Conservation (phyloP, 2,329 filamentous ascomycete genomes). For the Basipetospora chlamydospora region DNA sequence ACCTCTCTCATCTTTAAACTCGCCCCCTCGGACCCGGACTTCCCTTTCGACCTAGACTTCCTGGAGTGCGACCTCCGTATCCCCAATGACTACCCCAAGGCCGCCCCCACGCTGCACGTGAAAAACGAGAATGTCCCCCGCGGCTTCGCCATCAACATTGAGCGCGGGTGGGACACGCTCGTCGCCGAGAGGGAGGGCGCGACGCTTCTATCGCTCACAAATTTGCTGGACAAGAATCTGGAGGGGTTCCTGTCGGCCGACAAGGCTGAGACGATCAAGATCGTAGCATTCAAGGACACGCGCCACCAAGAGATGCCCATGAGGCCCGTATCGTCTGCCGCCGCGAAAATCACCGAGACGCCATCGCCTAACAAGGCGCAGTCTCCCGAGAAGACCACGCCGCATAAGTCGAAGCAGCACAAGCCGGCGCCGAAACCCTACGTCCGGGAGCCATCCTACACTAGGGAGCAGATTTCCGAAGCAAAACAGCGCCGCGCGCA, state of each 20-base stretch:
- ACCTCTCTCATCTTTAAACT: constrained; percentile 50
- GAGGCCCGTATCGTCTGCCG: neutral
- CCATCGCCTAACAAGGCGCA: too few relatives aligned
- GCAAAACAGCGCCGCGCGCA: constrained; percentile 49
- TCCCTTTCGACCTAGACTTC: constrained; percentile 60
- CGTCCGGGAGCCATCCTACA: constrained; percentile 33
- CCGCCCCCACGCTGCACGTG: constrained; percentile 44
- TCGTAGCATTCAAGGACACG: constrained; percentile 46
- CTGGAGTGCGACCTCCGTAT: constrained; percentile 55
- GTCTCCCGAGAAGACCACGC: neutral
- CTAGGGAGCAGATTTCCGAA: constrained; percentile 41
- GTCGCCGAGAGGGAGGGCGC: constrained; percentile 36
- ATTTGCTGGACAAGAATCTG: constrained; percentile 57
- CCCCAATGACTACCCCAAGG: constrained; percentile 46
- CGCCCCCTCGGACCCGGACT: constrained; percentile 66
- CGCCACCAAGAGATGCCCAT: constrained; percentile 29
- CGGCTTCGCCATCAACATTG: constrained; percentile 63
- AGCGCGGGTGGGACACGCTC: constrained; percentile 56
- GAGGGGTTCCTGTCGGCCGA: constrained; percentile 55
- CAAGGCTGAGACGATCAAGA: constrained; percentile 58
- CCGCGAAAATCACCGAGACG: neutral
- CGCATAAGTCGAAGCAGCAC: constrained; percentile 1
- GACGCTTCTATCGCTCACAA: constrained; percentile 52
- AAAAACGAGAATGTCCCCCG: constrained; percentile 54
- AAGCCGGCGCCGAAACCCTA: constrained; percentile 12